Conservation (phyloP, 106 monocot genomes). For the Narthecium ossifragum region DNA sequence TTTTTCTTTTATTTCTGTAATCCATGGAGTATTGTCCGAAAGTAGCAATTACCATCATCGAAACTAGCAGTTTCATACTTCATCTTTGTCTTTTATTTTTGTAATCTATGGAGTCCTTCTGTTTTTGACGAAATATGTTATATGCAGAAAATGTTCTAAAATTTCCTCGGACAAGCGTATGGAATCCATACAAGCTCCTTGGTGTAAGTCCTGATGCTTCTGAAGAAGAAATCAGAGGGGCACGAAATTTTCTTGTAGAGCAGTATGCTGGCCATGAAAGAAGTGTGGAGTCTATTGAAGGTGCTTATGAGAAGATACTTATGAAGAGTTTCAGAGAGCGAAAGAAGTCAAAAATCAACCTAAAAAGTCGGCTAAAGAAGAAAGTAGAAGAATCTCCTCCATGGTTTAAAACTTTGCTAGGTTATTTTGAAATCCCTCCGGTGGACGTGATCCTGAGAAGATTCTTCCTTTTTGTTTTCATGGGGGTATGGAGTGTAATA, state of each 20-base stretch:
- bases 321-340: conserved; percentile 76
- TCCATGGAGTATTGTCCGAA: too few relatives aligned
- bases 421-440: conserved; percentile 67
- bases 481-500: conserved; percentile 86
- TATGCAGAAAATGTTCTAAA: conserved; percentile 50
- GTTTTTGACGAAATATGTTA: background rate
- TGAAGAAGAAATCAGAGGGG: conserved; percentile 82
- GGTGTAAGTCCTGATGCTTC: conserved; percentile 81
- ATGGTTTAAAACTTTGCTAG: conserved; percentile 77
- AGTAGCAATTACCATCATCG: too few relatives aligned
- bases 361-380: conserved; percentile 76
- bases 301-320: conserved; percentile 85
- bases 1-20: too few relatives aligned
- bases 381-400: conserved; percentile 91
- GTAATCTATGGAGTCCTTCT: too few relatives aligned
- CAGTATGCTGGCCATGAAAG: conserved; percentile 82
- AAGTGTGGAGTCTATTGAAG: conserved; percentile 87
- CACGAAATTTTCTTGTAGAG: conserved; percentile 80
- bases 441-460: conserved; percentile 62
- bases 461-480: conserved; percentile 85
- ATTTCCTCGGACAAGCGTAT: conserved; percentile 66
- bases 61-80: too few relatives aligned
- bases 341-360: conserved; percentile 87
- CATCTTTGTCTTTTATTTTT: too few relatives aligned
- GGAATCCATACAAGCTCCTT: conserved; percentile 92